Conservation (phyloP, 2,329 filamentous ascomycete genomes). For the Arthrinium phaeospermum region DNA sequence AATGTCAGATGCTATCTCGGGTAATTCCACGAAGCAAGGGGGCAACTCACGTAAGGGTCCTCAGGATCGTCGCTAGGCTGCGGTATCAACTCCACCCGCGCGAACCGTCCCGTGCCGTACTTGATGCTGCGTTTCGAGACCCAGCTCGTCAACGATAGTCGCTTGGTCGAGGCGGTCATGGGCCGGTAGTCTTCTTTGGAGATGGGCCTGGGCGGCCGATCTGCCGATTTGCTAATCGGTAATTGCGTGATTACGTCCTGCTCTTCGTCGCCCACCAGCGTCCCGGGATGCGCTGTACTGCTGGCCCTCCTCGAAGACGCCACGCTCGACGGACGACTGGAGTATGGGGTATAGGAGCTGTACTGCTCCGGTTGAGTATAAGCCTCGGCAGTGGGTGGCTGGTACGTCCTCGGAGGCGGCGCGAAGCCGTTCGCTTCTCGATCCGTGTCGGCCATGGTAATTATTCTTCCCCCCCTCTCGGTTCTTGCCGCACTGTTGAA, state of each 20-base stretch:
- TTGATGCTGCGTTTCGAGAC: slow-evolving; percentile 48
- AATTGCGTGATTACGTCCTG: neutral
- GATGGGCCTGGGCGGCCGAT: neutral
- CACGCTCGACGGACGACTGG: neutral
- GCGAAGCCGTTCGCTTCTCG: neutral
- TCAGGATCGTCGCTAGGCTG: slow-evolving; percentile 60
- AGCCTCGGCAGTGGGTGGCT: neutral
- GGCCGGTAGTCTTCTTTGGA: slow-evolving; percentile 26
- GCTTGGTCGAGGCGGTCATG: slow-evolving; percentile 42
- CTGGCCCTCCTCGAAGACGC: neutral
- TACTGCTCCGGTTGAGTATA: neutral
- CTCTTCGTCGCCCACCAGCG: neutral
- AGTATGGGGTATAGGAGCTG: neutral
- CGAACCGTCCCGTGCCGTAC: slow-evolving; percentile 51
- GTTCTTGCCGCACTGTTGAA: neutral
- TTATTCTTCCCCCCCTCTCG: neutral
- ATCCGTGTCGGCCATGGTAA: neutral
- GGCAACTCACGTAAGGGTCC: slow-evolving; percentile 56
- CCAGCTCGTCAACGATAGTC: slow-evolving; percentile 43
- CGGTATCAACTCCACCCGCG: slow-evolving; percentile 54
- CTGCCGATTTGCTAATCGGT: neutral
- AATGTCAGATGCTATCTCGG: slow-evolving; percentile 19
- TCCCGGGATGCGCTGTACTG: neutral
- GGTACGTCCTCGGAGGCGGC: neutral
- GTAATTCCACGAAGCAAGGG: neutral